Evolutionary conservation across 164 flowering plant species (phyloP), one percentile per base, ranked within the genome.

Genomic region (Cinnamomum micranthum): DNA sequence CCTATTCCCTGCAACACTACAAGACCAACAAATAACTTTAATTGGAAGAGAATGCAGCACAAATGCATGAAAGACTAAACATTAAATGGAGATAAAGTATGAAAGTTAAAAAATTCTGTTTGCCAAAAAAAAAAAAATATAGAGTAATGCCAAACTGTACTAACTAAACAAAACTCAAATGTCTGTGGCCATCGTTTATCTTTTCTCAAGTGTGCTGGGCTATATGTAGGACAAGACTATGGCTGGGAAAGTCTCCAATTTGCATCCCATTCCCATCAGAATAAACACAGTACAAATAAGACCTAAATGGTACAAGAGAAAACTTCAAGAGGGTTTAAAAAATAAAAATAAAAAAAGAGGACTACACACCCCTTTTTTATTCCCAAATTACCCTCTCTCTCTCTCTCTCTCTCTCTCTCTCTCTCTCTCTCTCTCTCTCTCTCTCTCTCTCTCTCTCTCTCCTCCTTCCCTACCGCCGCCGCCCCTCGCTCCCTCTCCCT

Each of bases 1-100:
- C 58, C 35, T 80, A 80, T 95, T 93, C 75, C 99, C 99, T 77
- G 91, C 82, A 78, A 95, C 77, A 83, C 99, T 95, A 75, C 76
- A 86, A 47, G 20, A 60, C 60, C 67, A 66, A 70, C 20, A 23
- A 9, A 72, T 17, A 63, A 15, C 71, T 69, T 19, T 11, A 20
- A 23, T 5, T 41, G 33, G n/a, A 0, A 15, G 3, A 12, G 22
- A 35, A 50, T 69, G 35, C 25, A 41, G 47, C 41, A 35, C 52
- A 69, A 25, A 69, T 20, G n/a, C 71, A 67, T 3, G 15, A 22
- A 67, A 67, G 20, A 15, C 15, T 31, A 67, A 27, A 67, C 47
- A 15, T 17, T 12, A 19, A 67, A 67, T 6, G 50, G 17, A 27
- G 22, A 27, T 15, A 66, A 22, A 28, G 2, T 31, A 28, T 6